phyloP scores from a whole-genome alignment of 2,329 filamentous ascomycete genomes.

The Periconia sp. region DNA sequence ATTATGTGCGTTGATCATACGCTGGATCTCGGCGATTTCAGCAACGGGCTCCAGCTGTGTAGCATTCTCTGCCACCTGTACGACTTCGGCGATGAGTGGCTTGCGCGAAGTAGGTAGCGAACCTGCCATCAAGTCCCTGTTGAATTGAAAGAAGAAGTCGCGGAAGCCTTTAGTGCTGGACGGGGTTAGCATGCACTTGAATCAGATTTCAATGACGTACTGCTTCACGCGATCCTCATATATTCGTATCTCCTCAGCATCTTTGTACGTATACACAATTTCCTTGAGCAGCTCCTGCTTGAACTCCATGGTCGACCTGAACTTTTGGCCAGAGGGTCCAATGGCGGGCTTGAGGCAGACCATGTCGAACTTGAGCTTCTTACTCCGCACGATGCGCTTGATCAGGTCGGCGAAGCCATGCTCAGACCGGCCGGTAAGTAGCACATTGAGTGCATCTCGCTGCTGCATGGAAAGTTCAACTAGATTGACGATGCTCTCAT shows the following conservation, averaged over 20 bases:
- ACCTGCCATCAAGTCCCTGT: conserved; percentile 60
- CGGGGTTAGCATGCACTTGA: conserved; percentile 12
- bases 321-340: conserved; percentile 79
- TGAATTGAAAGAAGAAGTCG: conserved; percentile 82
- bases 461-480: conserved; percentile 82
- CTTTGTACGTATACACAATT: conserved; percentile 83
- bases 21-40: conserved; percentile 84
- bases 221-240: conserved; percentile 70
- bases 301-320: conserved; percentile 85
- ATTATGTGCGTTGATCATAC: conserved; percentile 90
- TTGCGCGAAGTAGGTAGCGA: conserved; percentile 59
- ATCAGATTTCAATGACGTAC: conserved; percentile 39
- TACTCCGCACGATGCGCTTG: conserved; percentile 79
- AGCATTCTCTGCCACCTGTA: conserved; percentile 81
- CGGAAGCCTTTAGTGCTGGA: conserved; percentile 77
- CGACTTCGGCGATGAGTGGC: conserved; percentile 77
- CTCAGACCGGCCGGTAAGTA: conserved; percentile 87
- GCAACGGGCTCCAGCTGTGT: conserved; percentile 76
- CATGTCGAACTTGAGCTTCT: conserved; percentile 85
- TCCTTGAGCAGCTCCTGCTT: conserved; percentile 85
- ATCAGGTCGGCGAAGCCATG: conserved; percentile 77
- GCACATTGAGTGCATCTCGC: conserved; percentile 81
- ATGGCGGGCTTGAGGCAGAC: conserved; percentile 84
- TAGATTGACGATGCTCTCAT: conserved; percentile 82
- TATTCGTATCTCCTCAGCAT: conserved; percentile 78